Evolutionary conservation across 2,329 filamentous ascomycete genomes (phyloP), one percentile per base, ranked within the genome.

Genomic region (Gnomoniopsis smithogilvyi): DNA sequence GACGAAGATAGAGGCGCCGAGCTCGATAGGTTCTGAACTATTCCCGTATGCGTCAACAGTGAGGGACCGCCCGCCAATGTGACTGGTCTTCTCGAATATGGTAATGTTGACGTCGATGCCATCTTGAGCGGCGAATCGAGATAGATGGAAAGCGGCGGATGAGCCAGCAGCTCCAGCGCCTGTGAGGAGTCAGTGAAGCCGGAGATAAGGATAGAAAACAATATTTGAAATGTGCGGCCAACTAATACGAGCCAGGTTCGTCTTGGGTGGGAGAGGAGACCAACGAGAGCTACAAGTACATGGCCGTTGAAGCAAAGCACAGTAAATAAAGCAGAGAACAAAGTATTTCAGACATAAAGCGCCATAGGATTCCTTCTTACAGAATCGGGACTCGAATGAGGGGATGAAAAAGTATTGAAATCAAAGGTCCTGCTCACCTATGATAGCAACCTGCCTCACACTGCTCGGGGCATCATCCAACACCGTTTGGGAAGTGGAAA

Each of bases 1-100:
- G 48, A 98, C 91, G 70, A 98, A 99, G 66, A 98, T 96, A 62
- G 89, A 94, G 12, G 90, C 95, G 17, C 95, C 95, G 1, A 98
- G 79, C 72, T 99, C 95, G 38, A 96, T 83, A 1, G 89, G 89
- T 43, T 87, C 77, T 0, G 76, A 64, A 1, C 86, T 78, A 66
- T 94, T 81, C 63, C 84, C 81, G 70, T 89, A 94, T 2, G 86
- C 87, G 67, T 92, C 79, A 19, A 96, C 89, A 0, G 93, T 98
- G 33, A 93, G 90, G 8, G 90, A 90, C 26, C 95, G 90, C 10
- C 95, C 95, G 33, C 95, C 95, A 47, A 98, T 81, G 65, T 87
- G 91, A 34, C 78, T 72, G 17, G 85, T 86, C 65, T 88, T 89
- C 69, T 99, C 95, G 71, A 94, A 97, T 30, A 99, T 79, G 22